Conservation (phyloP, 495 filamentous ascomycete species). For the Aspergillus mulundensis region DNA sequence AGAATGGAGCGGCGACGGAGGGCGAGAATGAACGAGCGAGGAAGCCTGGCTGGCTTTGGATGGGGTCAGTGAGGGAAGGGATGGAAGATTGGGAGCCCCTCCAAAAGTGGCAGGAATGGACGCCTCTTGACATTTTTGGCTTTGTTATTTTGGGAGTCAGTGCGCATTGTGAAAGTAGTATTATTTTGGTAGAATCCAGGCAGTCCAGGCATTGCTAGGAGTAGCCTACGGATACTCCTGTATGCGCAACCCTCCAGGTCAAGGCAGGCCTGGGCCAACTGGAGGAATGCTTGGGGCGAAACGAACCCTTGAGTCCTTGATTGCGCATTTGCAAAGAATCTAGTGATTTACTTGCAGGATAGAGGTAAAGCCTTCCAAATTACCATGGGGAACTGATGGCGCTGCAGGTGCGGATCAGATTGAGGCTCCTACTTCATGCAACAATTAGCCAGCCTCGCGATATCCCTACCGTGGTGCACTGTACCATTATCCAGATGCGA, state of each 20-base stretch:
- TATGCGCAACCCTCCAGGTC: neutral
- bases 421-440: neutral
- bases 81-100: neutral
- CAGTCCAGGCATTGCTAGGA: neutral
- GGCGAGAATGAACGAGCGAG: neutral
- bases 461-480: neutral
- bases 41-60: neutral
- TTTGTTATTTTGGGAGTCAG: neutral
- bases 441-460: neutral
- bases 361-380: neutral
- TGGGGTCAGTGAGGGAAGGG: conserved; percentile 8
- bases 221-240: neutral
- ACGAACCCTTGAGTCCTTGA: conserved; percentile 5
- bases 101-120: conserved; percentile 1
- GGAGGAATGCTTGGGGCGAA: conserved; percentile 12
- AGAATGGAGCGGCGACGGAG: conserved; percentile 5
- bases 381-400: conserved; percentile 6
- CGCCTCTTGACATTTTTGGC: neutral
- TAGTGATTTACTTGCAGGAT: neutral
- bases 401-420: conserved; percentile 8
- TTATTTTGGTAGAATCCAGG: neutral
- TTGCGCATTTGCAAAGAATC: neutral
- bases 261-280: neutral
- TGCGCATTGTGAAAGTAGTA: neutral
- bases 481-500: too few relatives aligned